Evolutionary conservation across 371 early-diverging fungal species (phyloP).

Genomic region (Mucor racemosus): DNA sequence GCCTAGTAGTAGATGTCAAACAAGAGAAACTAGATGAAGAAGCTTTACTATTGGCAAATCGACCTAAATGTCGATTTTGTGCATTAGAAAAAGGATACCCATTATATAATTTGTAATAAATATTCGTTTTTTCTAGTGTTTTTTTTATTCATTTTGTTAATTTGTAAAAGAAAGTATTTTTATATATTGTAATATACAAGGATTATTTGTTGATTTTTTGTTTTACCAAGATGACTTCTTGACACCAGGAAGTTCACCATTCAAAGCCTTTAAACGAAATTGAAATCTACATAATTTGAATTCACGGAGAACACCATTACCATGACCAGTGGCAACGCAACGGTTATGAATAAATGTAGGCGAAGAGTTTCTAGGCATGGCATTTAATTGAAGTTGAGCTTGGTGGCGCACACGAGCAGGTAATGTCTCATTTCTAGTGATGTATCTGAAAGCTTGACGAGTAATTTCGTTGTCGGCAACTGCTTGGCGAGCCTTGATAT

Average conservation of each 20-base stretch:
- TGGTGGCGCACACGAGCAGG: slow-evolving; percentile 81
- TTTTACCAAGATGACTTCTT: slow-evolving; percentile 82
- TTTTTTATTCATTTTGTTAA: not conserved
- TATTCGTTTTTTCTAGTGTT: too few species aligned
- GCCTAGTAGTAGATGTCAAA: not conserved
- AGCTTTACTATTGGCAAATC: not conserved
- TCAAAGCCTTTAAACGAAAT: slow-evolving; percentile 83
- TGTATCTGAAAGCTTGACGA: slow-evolving; percentile 80
- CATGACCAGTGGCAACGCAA: slow-evolving; percentile 84
- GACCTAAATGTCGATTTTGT: slow-evolving; percentile 26
- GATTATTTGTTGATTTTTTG: not conserved
- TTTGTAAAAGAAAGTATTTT: not conserved
- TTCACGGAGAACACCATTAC: slow-evolving; percentile 81
- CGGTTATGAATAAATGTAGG: slow-evolving; percentile 76
- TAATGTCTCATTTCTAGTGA: slow-evolving; percentile 79
- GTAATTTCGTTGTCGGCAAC: slow-evolving; percentile 75
- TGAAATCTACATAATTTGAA: slow-evolving; percentile 82
- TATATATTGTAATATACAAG: slow-evolving; percentile 2
- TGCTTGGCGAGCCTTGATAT: slow-evolving; percentile 74
- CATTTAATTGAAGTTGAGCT: slow-evolving; percentile 80
- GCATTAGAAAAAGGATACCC: slow-evolving; percentile 28
- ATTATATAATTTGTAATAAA: slow-evolving; percentile 8
- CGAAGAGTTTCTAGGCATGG: slow-evolving; percentile 74
- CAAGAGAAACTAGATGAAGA: not conserved
- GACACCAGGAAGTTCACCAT: slow-evolving; percentile 85